Conservation (phyloP, 352 stramenopile genomes). For the Sclerospora graminicola region DNA sequence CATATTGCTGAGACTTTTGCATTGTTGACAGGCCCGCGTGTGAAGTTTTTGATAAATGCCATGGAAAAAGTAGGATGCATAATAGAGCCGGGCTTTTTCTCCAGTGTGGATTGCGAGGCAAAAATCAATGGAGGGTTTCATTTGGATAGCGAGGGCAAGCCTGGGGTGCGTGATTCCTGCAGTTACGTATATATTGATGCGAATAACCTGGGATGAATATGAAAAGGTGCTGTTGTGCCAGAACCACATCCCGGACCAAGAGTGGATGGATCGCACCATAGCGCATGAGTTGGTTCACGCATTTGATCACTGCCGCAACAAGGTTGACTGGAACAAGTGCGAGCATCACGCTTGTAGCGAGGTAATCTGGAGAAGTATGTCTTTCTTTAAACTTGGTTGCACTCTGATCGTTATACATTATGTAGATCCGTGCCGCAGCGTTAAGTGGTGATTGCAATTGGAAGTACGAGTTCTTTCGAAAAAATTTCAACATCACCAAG, state of each 20-base stretch:
- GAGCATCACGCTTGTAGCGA: slow-evolving; percentile 90
- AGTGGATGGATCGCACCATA: slow-evolving; percentile 89
- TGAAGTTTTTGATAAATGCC: slow-evolving; percentile 70
- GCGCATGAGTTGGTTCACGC: slow-evolving; percentile 91
- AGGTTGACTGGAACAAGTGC: slow-evolving; percentile 90
- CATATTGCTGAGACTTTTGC: neutral
- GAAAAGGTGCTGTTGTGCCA: slow-evolving; percentile 76
- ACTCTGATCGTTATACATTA: neutral
- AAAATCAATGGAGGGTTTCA: slow-evolving; percentile 83
- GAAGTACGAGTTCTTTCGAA: slow-evolving; percentile 88
- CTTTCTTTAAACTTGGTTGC: neutral
- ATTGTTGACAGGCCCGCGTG: slow-evolving; percentile 42
- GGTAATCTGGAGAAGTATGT: slow-evolving; percentile 17
- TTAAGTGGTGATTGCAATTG: slow-evolving; percentile 87
- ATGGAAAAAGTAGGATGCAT: slow-evolving; percentile 85
- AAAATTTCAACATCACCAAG: slow-evolving; percentile 85
- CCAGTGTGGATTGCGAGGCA: slow-evolving; percentile 72
- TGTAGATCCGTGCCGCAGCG: slow-evolving; percentile 54
- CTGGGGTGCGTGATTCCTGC: slow-evolving; percentile 28
- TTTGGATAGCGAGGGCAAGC: slow-evolving; percentile 61
- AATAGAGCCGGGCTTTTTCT: slow-evolving; percentile 63
- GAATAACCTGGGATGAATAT: neutral
- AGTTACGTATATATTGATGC: neutral
- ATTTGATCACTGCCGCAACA: slow-evolving; percentile 89
- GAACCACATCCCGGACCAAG: slow-evolving; percentile 86